Base-by-base conservation (phyloP, 352 stramenopile genomes). In the Achlya hypogyna region DNA sequence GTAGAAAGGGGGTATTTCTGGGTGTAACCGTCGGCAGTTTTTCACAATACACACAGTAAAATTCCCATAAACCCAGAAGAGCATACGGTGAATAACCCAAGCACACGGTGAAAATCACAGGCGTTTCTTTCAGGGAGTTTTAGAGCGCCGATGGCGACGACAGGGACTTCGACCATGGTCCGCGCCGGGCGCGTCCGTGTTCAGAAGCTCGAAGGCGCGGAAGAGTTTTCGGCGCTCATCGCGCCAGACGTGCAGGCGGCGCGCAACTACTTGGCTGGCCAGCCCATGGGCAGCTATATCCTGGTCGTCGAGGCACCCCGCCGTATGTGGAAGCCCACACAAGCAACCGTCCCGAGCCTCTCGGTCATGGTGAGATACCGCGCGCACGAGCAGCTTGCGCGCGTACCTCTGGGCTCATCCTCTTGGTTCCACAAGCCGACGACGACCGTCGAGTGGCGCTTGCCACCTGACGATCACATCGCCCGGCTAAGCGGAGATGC, bases 211-310 rank as follows among this genome's bases (percentile, higher is more conserved):
- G 38, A 45, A n/a, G 38, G 38, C 12, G 12, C 38, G 2, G 38
- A 45, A 10, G 38, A 45, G 32, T 64, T 64, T 23, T 16, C 14
- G n/a, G 54, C 54, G 0, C 18, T 64, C 20, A 64, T 64, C 23
- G 54, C 54, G 35, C 35, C 54, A 4, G 54, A 64, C 28, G 32
- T 34, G 5, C 22, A 16, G 23, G 51, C 54, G 5, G 54, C 54
- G 6, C 31, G 47, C 18, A 14, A 20, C 22, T 64, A 52, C 40
- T 27, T 64, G 3, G 28, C 51, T 34, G 47, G 32, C 10, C 54
- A 64, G 54, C 54, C 54, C 34, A 64, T 64, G 54, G 54, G 54
- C 14, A 51, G 32, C 18, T 64, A 64, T 38, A 10, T 64, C 10
- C 28, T 64, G 20, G 35, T 64, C 3, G 27, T 38, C 35, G 23